These are phyloP conservation scores for Nicotiana rustica DNA, from an alignment of 305 asterid genomes.

Conservation along the genomic window DNA sequence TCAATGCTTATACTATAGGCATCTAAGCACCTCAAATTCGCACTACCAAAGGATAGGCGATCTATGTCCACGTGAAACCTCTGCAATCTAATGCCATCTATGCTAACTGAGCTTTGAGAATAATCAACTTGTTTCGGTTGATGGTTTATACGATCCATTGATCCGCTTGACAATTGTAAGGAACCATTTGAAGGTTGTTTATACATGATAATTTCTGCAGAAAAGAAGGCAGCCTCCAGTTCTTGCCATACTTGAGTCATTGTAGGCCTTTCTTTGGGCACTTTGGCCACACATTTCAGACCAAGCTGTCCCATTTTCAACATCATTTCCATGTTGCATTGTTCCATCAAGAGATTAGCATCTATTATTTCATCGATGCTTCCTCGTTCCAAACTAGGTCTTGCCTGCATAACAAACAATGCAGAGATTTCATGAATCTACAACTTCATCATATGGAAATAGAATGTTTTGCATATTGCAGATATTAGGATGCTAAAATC, in stretches of 20 bases:
- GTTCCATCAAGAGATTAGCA: constrained; percentile 60
- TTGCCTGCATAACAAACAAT: constrained; percentile 57
- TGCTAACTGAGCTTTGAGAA: constrained; percentile 57
- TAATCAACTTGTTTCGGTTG: constrained; percentile 26
- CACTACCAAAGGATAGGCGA: constrained; percentile 58
- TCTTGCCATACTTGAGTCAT: constrained; percentile 71
- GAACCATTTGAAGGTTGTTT: constrained; percentile 17
- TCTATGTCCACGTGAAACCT: constrained; percentile 69
- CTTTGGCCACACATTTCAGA: constrained; percentile 66
- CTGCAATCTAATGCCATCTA: constrained; percentile 66
- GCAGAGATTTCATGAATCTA: background rate
- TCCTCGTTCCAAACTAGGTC: constrained; percentile 66
- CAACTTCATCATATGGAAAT: background rate
- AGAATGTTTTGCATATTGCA: constrained; percentile 23
- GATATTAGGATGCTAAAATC: background rate
- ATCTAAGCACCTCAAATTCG: constrained; percentile 72
- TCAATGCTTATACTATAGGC: constrained; percentile 49
- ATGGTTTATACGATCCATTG: constrained; percentile 25
- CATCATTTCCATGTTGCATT: constrained; percentile 70
- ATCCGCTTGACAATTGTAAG: constrained; percentile 23
- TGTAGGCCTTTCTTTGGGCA: constrained; percentile 75
- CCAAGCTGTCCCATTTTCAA: constrained; percentile 71
- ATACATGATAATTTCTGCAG: constrained; percentile 31
- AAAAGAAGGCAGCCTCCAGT: constrained; percentile 55
- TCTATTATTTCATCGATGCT: constrained; percentile 64